A percentile compares a stretch with the other conserved stretches of the same genome.
Evolutionary conservation across 2,329 filamentous ascomycete species (phyloP).

Genomic region (Raffaelea deltoideospora): DNA sequence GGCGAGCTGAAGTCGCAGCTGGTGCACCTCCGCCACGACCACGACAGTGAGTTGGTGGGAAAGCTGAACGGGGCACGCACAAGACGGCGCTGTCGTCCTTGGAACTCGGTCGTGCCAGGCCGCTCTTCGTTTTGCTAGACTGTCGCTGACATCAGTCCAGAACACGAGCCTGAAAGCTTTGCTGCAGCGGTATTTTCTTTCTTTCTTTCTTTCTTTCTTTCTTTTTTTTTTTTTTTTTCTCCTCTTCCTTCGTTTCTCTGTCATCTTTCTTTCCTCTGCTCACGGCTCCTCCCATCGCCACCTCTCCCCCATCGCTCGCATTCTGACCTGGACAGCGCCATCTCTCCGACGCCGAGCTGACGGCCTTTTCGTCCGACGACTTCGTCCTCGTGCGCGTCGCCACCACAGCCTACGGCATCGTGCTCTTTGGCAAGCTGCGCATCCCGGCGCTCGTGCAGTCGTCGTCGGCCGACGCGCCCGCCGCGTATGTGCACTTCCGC

Average conservation of each 20-base stretch:
- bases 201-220: background rate
- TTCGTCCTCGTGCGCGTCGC: slow-evolving; percentile 29
- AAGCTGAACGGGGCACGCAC: too few relatives aligned
- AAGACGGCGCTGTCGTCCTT: too few relatives aligned
- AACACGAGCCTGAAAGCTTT: slow-evolving; percentile 41
- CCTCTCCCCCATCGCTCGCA: too few relatives aligned
- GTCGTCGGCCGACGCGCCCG: slow-evolving; percentile 11
- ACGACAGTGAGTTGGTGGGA: slow-evolving; percentile 25
- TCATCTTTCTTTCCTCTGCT: slow-evolving; percentile 3
- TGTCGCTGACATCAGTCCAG: slow-evolving; percentile 14
- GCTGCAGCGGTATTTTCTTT: slow-evolving; percentile 21
- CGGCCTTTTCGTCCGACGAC: slow-evolving; percentile 22
- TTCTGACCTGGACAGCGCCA: slow-evolving; percentile 7
- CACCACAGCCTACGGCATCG: slow-evolving; percentile 29
- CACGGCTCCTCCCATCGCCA: slow-evolving; percentile 1
- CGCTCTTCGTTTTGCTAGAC: too few relatives aligned
- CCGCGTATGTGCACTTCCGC: slow-evolving; percentile 33
- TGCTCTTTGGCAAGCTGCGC: slow-evolving; percentile 33
- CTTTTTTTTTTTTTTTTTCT: slow-evolving; percentile 1
- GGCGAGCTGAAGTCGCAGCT: slow-evolving; percentile 35
- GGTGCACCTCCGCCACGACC: slow-evolving; percentile 30
- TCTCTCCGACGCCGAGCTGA: slow-evolving; percentile 23
- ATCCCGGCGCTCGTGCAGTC: slow-evolving; percentile 23
- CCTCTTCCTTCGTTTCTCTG: background rate
- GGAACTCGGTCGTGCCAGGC: too few relatives aligned